These are phyloP conservation scores for Aphanomyces invadans DNA, from an alignment of 352 stramenopile species.

Conservation along the genomic window DNA sequence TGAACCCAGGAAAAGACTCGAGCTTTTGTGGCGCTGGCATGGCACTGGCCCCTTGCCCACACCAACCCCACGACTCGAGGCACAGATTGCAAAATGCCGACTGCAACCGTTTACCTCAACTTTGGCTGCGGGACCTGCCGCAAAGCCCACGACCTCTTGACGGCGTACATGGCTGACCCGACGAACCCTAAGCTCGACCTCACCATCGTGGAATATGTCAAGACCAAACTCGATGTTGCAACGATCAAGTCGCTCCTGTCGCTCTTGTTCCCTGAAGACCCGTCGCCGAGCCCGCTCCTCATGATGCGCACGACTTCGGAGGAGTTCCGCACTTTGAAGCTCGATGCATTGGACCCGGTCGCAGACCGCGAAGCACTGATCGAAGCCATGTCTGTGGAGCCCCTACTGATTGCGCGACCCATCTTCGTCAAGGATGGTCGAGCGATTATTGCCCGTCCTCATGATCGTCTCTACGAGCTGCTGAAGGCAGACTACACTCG, in stretches of 20 bases:
- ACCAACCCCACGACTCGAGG: not conserved
- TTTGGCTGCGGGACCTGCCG: not conserved
- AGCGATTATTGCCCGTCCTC: not conserved
- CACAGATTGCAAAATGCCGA: not conserved
- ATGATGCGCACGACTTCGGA: constrained; percentile 7
- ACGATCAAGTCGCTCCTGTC: constrained; percentile 1
- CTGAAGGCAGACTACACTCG: not conserved
- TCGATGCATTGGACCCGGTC: not conserved
- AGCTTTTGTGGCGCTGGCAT: too few species aligned
- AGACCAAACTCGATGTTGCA: not conserved
- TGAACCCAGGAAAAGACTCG: too few species aligned
- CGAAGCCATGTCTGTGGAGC: not conserved
- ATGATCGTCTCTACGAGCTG: not conserved
- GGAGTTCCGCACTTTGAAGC: not conserved
- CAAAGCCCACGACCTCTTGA: not conserved
- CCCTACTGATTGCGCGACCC: constrained; percentile 5
- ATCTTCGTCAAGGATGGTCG: constrained; percentile 1
- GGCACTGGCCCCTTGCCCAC: too few species aligned
- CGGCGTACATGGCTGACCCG: not conserved
- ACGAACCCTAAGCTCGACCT: not conserved
- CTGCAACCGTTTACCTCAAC: not conserved
- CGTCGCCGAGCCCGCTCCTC: not conserved
- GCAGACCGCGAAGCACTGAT: not conserved
- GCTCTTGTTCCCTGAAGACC: not conserved
- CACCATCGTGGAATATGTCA: not conserved